A percentile compares a stretch with the other conserved stretches of the same genome.
phyloP scores from a whole-genome alignment of 352 stramenopile species.

The Phytophthora macrochlamydospora region DNA sequence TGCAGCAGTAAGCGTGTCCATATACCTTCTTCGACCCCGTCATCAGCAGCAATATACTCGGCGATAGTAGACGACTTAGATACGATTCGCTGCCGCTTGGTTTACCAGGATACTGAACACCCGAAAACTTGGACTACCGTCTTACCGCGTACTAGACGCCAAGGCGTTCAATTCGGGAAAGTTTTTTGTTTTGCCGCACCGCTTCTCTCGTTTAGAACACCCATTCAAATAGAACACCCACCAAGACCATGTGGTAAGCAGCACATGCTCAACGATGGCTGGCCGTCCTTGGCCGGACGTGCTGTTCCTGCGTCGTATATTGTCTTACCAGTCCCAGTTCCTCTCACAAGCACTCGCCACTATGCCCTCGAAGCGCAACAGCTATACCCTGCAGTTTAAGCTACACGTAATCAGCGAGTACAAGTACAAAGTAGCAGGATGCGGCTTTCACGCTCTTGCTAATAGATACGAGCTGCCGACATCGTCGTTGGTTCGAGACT shows the following conservation, averaged over 20 bases:
- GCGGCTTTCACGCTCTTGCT: background rate
- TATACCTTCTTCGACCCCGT: background rate
- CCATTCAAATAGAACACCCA: no score
- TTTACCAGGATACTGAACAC: background rate
- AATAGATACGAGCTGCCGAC: background rate
- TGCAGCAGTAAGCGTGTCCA: background rate
- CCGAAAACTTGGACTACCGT: background rate
- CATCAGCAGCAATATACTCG: background rate
- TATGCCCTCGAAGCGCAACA: background rate
- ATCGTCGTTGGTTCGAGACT: background rate
- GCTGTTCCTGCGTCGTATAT: no score
- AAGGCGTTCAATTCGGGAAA: no score
- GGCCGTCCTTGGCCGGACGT: no score
- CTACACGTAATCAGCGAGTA: background rate
- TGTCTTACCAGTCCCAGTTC: no score
- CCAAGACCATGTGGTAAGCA: no score
- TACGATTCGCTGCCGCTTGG: background rate
- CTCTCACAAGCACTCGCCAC: no score
- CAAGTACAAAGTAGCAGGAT: constrained; percentile 1
- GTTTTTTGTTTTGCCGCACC: no score
- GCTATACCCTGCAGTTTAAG: constrained; percentile 6
- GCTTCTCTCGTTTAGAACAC: no score
- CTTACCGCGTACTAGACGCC: no score
- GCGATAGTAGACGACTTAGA: background rate
- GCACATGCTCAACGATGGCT: no score